These are phyloP conservation scores for Nicotiana benthamiana DNA, from an alignment of 257 asterid species.

Conservation along the genomic window DNA sequence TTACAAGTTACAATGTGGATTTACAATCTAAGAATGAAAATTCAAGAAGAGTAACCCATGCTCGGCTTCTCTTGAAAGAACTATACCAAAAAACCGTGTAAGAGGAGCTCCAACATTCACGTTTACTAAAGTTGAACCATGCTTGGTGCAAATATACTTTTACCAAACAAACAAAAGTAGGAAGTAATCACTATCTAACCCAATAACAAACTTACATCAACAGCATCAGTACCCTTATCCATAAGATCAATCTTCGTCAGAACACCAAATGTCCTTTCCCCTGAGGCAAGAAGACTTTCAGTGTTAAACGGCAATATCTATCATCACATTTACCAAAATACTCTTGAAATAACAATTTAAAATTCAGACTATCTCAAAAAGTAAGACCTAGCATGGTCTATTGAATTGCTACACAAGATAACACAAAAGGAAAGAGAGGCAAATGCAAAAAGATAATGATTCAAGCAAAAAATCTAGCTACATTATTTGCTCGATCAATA, in stretches of 20 bases:
- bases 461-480: neutral
- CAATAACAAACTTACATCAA: constrained; percentile 16
- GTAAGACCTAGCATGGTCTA: neutral
- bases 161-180: neutral
- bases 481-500: neutral
- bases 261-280: constrained; percentile 30
- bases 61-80: neutral
- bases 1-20: neutral
- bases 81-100: neutral
- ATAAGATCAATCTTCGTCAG: constrained; percentile 25
- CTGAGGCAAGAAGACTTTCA: constrained; percentile 12
- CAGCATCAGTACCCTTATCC: constrained; percentile 33
- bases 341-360: neutral
- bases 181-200: neutral
- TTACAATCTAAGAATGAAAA: neutral
- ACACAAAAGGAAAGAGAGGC: neutral
- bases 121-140: neutral
- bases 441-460: neutral
- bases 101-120: neutral
- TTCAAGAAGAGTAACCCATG: neutral
- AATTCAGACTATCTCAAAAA: neutral
- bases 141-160: neutral
- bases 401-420: neutral
- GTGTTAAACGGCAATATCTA: neutral
- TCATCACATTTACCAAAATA: neutral